These are phyloP conservation scores for Naganishia onofrii DNA, from an alignment of 768 basidiomycete species.

Conservation along the genomic window DNA sequence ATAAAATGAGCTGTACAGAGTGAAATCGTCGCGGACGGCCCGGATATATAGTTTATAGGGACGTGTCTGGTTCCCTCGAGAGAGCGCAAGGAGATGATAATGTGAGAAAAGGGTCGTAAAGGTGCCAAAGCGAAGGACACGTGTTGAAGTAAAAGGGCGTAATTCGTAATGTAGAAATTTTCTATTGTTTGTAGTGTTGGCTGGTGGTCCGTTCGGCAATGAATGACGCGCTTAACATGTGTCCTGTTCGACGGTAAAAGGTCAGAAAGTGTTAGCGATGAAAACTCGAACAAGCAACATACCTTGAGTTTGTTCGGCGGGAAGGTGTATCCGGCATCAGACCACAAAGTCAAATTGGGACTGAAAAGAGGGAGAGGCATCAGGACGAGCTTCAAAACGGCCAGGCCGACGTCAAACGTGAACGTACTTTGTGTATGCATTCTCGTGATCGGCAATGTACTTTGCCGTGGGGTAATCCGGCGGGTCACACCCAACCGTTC, in stretches of 20 bases:
- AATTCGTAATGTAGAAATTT: neutral
- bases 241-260: neutral
- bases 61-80: neutral
- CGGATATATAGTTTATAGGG: neutral
- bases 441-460: slow-evolving; percentile 61
- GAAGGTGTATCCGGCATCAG: slow-evolving; percentile 1
- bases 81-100: neutral
- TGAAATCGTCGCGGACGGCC: neutral
- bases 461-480: slow-evolving; percentile 69
- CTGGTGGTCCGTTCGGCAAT: neutral
- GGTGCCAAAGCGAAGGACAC: neutral
- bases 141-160: neutral
- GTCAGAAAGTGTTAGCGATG: neutral
- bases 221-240: neutral
- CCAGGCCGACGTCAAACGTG: neutral
- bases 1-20: no score
- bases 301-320: slow-evolving; percentile 28
- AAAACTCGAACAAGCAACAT: neutral
- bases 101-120: neutral
- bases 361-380: neutral
- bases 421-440: slow-evolving; percentile 31
- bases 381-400: neutral
- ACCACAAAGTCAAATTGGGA: slow-evolving; percentile 20
- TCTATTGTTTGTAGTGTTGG: neutral
- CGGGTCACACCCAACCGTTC: slow-evolving; percentile 74